Evolutionary conservation across 2,329 filamentous ascomycete genomes (phyloP).

Genomic region (Pseudogymnoascus sp.): DNA sequence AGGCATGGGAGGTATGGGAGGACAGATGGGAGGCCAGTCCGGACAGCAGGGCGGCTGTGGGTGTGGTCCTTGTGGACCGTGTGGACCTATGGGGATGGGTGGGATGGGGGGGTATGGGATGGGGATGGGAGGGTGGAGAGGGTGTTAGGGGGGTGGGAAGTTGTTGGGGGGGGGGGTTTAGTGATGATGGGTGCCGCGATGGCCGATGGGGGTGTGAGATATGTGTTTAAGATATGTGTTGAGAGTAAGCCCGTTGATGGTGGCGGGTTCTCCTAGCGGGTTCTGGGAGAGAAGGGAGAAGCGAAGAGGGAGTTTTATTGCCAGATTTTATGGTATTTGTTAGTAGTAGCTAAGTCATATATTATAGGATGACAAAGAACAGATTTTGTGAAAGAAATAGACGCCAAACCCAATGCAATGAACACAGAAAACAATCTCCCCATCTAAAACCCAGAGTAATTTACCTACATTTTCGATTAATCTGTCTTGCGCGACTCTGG

Average conservation of each 20-base stretch:
- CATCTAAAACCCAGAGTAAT: neutral
- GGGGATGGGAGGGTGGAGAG: neutral
- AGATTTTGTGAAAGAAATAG: neutral
- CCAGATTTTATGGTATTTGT: neutral
- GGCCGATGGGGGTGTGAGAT: neutral
- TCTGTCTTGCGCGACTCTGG: neutral
- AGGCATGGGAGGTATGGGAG: neutral
- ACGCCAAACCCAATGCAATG: neutral
- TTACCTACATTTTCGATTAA: neutral
- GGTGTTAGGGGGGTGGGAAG: neutral
- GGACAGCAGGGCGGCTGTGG: neutral
- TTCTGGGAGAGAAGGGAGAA: neutral
- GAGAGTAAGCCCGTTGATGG: neutral
- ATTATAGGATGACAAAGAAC: neutral
- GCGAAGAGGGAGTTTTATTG: neutral
- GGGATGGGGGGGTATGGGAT: too few species aligned
- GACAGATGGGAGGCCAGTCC: neutral
- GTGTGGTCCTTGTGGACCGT: neutral
- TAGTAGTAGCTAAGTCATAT: neutral
- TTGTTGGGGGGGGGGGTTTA: neutral
- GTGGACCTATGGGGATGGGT: neutral
- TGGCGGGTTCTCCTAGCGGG: neutral
- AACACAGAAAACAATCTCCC: neutral
- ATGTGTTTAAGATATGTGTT: neutral
- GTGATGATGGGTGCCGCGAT: neutral